A percentile compares a stretch with the other conserved stretches of the same genome.
phyloP scores from a whole-genome alignment of 306 rosid genomes.

The Aeschynomene evenia region DNA sequence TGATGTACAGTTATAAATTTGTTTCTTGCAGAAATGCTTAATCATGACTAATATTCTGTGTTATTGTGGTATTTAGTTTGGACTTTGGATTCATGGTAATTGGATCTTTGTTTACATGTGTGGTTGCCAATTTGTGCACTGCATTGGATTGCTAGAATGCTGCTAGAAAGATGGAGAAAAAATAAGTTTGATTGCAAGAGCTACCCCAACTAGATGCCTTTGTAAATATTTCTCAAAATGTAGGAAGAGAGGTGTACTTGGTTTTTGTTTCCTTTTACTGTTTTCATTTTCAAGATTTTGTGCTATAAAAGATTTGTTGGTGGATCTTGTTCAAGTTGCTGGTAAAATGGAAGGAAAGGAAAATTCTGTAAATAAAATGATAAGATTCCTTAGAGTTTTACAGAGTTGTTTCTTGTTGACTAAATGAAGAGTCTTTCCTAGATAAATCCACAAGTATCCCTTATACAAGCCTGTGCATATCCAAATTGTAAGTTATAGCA shows the following conservation, averaged over 20 bases:
- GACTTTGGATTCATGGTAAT: conserved; percentile 19
- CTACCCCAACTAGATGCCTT: neutral
- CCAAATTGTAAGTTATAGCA: conserved; percentile 1
- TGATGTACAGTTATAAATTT: conserved; percentile 26
- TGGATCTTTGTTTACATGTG: conserved; percentile 8
- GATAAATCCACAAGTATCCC: neutral
- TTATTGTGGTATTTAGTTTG: conserved; percentile 16
- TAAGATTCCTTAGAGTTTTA: neutral
- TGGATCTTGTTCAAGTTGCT: neutral
- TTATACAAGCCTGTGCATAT: conserved; percentile 5
- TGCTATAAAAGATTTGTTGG: no score
- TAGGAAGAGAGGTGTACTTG: no score
- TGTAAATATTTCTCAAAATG: no score
- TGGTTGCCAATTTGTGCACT: conserved; percentile 19
- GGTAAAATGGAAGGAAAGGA: neutral
- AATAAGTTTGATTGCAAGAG: neutral
- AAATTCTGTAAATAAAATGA: neutral
- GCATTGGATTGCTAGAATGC: neutral
- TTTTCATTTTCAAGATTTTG: no score
- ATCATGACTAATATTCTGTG: conserved; percentile 5
- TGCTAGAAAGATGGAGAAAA: neutral
- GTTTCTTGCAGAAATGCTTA: conserved; percentile 20
- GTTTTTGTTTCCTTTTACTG: no score
- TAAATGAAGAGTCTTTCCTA: no score
- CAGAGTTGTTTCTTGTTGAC: neutral